Evolutionary conservation across 2,329 filamentous ascomycete genomes (phyloP), one percentile per base, ranked within the genome.

Genomic region (Exophiala sp.): DNA sequence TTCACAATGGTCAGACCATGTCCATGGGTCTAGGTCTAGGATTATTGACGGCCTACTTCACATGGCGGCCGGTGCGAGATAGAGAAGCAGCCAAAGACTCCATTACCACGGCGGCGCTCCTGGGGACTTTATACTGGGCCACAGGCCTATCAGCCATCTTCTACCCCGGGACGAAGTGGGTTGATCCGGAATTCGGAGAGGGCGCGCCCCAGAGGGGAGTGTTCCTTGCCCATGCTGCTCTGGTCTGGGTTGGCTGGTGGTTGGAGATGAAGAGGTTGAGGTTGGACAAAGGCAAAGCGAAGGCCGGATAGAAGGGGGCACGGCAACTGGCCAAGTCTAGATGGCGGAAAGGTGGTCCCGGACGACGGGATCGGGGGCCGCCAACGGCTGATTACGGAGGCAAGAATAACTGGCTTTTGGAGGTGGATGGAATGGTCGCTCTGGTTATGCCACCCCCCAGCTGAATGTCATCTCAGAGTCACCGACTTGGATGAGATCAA

Each of bases 1-100:
- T 76, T 64, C 73, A 77, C 64, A 76, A 76, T 56, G 73, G 71
- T 3, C 75, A 77, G 59, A 77, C 73, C 7, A 75, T 77, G 73
- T 67, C 66, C 1, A 53, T 46, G 23, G 51, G 51, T n/a, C 42
- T 53, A 2, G 35, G 46, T 21, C 34, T 53, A 10, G 46, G 51
- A 7, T 14, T 50, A 27, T 41, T 53, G 32, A 53, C 46, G 7
- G 34, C 27, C 21, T 53, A 53, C 35, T 53, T 40, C 37, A 49
- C 46, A 16, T 53, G 51, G 51, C 50, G 50, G 7, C 27, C 14
- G 8, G 45, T 22, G 32, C 39, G 41, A 13, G 22, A 27, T 11
- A 11, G 18, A 16, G 43, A 29, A 9, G 16, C 41, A 27, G 24
- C 46, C 13, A 39, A 76, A 57, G 52, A 55, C 29, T 45, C 47